Conservation (phyloP, 441 rosid genomes). For the Populus tomentosa region DNA sequence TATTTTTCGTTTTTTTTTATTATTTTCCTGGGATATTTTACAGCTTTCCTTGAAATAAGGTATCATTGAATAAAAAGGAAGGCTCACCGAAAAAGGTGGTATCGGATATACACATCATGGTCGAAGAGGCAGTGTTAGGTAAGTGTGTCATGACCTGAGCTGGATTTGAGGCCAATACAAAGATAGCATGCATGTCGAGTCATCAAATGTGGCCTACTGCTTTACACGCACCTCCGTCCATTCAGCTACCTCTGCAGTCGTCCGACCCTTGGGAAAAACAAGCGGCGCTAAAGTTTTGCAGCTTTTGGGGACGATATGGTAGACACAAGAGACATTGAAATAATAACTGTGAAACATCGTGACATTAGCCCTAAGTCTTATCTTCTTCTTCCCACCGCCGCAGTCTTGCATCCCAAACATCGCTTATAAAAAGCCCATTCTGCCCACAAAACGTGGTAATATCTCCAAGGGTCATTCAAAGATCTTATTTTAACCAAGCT, state of each 20-base stretch:
- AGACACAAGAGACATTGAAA: neutral
- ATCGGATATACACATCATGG: neutral
- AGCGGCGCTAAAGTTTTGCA: neutral
- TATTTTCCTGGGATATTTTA: neutral
- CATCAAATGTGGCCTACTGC: neutral
- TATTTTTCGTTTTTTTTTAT: too few relatives aligned
- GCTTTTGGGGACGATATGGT: neutral
- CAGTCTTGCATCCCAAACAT: neutral
- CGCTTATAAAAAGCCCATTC: neutral
- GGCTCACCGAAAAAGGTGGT: neutral
- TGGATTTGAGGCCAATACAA: neutral
- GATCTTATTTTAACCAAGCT: conserved; percentile 5
- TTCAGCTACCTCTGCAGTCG: neutral
- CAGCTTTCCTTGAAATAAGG: neutral
- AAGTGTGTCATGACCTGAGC: neutral
- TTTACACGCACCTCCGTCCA: neutral
- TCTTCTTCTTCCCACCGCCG: neutral
- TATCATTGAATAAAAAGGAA: neutral
- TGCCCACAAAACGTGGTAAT: neutral
- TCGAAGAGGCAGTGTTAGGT: neutral
- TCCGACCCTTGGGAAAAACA: neutral
- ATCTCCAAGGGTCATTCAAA: neutral
- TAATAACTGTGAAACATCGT: neutral
- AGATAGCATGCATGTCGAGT: neutral
- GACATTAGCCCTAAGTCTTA: neutral